A percentile compares a stretch with the other conserved stretches of the same genome.
phyloP scores from a whole-genome alignment of 2,329 filamentous ascomycete genomes.

The Neopestalotiopsis sp. region DNA sequence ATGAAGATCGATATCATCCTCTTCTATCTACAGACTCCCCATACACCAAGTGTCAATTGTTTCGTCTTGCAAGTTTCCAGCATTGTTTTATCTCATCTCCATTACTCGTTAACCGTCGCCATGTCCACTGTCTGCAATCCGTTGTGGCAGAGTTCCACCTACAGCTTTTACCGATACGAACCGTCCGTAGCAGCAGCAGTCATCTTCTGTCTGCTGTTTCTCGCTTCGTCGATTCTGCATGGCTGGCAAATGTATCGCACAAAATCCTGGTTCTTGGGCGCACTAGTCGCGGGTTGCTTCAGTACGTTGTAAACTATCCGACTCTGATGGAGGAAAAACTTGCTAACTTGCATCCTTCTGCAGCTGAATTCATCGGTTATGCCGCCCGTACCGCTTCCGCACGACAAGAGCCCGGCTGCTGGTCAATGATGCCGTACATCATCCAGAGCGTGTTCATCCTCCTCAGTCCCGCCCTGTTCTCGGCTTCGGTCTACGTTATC shows the following conservation, averaged over 20 bases:
- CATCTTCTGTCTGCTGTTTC: background rate
- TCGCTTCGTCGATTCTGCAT: background rate
- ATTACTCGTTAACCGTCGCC: too few relatives aligned
- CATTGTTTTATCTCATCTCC: too few relatives aligned
- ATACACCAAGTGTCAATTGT: too few relatives aligned
- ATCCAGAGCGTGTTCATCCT: constrained; percentile 19
- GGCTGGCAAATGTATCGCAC: constrained; percentile 10
- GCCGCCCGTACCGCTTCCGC: background rate
- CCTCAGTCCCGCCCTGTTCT: constrained; percentile 19
- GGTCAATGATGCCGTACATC: constrained; percentile 16
- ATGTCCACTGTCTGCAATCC: background rate
- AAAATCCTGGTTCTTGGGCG: background rate
- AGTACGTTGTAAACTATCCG: background rate
- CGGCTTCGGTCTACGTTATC: constrained; percentile 18
- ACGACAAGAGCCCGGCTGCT: background rate
- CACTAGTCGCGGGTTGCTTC: background rate
- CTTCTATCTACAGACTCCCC: too few relatives aligned
- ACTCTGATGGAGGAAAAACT: too few relatives aligned
- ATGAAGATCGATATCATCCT: too few relatives aligned
- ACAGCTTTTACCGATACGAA: background rate
- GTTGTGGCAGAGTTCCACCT: background rate
- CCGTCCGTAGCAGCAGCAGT: background rate
- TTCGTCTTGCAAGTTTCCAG: too few relatives aligned
- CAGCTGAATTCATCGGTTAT: constrained; percentile 5
- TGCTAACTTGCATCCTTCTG: background rate